Evolutionary conservation across 352 stramenopile species (phyloP).

Genomic region (Phytopythium boreale): DNA sequence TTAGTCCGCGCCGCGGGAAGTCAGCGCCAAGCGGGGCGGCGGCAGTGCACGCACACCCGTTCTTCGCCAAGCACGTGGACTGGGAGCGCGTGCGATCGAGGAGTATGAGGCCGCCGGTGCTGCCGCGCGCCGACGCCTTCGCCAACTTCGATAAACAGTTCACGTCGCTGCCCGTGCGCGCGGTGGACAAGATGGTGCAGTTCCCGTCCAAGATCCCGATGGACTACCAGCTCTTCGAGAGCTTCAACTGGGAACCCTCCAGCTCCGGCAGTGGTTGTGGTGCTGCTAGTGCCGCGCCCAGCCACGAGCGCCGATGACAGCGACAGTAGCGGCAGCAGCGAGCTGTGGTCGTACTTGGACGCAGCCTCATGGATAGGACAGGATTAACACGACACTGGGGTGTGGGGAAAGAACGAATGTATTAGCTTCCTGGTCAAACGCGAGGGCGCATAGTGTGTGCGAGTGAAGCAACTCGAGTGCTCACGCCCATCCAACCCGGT

Average conservation of each 20-base stretch:
- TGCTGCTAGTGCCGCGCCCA: neutral
- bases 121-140: conserved; percentile 61
- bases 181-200: conserved; percentile 70
- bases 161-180: conserved; percentile 71
- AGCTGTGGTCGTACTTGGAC: neutral
- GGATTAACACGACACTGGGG: neutral
- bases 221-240: conserved; percentile 85
- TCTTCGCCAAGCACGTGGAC: conserved; percentile 69
- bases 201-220: conserved; percentile 75
- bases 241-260: conserved; percentile 79
- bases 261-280: neutral
- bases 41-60: conserved; percentile 62
- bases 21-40: conserved; percentile 7
- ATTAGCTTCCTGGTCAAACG: conserved; percentile 1
- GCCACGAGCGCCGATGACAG: neutral
- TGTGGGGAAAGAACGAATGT: conserved; percentile 1
- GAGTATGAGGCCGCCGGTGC: conserved; percentile 39
- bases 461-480: neutral
- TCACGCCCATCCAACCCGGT: neutral
- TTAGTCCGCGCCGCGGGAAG: conserved; percentile 12
- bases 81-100: conserved; percentile 37
- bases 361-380: neutral
- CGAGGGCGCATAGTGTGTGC: neutral
- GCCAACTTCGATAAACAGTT: conserved; percentile 88
- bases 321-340: neutral